A percentile compares a stretch with the other conserved stretches of the same genome.
These are phyloP conservation scores for Pyrus bretschneideri DNA, from an alignment of 306 rosid genomes.

Conservation along the genomic window DNA sequence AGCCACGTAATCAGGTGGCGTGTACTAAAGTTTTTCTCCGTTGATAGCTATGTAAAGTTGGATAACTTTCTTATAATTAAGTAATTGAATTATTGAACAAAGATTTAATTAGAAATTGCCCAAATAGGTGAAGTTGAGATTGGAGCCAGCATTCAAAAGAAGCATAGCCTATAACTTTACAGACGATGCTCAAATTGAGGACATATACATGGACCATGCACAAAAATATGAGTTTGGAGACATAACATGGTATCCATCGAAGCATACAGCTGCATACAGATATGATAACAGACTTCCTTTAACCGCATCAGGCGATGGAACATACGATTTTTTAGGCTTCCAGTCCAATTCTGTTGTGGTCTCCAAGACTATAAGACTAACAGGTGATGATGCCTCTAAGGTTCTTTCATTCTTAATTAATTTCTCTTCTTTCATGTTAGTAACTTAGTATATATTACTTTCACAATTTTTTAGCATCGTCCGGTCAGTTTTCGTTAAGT, in stretches of 20 bases:
- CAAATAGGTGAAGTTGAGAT: constrained; percentile 49
- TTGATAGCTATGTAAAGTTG: background rate
- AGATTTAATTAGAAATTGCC: background rate
- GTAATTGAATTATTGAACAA: background rate
- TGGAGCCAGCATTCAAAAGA: constrained; percentile 63
- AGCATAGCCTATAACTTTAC: constrained; percentile 48
- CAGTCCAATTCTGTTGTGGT: constrained; percentile 39
- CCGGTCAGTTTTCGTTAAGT: too few species aligned
- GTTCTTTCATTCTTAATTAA: too few species aligned
- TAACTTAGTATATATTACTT: too few species aligned
- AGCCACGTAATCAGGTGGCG: background rate
- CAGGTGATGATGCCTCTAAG: constrained; percentile 27
- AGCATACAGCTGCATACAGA: constrained; percentile 49
- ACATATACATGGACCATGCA: constrained; percentile 41
- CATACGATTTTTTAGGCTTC: constrained; percentile 61
- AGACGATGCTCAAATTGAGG: constrained; percentile 37
- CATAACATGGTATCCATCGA: constrained; percentile 74
- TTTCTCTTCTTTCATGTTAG: background rate
- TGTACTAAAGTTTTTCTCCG: too few species aligned
- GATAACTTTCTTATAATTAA: background rate
- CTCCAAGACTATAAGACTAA: constrained; percentile 42
- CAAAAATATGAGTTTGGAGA: constrained; percentile 62
- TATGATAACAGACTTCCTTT: constrained; percentile 55
- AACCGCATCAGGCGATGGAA: constrained; percentile 40
- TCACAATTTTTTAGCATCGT: too few species aligned